Base-by-base conservation (phyloP, 1,139 yeast species). In the Zygosaccharomyces sapae region DNA sequence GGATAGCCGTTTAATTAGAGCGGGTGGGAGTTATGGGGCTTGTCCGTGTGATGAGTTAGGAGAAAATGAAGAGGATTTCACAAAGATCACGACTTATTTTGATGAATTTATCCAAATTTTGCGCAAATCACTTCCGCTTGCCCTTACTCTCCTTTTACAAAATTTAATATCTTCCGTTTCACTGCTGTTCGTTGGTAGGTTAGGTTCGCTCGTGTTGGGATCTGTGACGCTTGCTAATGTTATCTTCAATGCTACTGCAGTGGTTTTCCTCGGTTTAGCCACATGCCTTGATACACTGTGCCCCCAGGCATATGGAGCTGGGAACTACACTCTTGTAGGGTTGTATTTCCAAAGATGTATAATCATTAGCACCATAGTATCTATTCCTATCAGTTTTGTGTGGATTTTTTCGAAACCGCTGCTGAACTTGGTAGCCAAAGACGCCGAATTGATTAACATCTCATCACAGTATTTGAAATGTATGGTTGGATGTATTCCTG, bases 261-360 rank as follows among this genome's bases (percentile, higher is more conserved):
- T 79, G 1, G 65, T 76, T 1, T 75, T 74, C 53, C 77, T 75
- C 43, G 81, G 81, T 1, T 72, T 76, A 74, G 73, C 81, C n/a
- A 76, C 81, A 0, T 71, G 76, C 46, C 61, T 77, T 27, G 82
- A 77, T 56, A 72, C 80, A 2, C 66, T 76, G 38, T 77, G 81
- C 55, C 72, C 81, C 0, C 81, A 76, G 54, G 80, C 82, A 0
- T 76, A 63, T 57, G 77, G 77, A 5, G 68, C 71, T 10, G 67
- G 67, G 5, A 65, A 65, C 44, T 59, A 55, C 33, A 52, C 59
- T 9, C 57, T 68, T 24, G 77, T 73, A 19, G 76, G 77, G 0
- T 45, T 71, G 8, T 72, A 71, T 49, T 72, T 71, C 51, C 75
- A 72, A 45, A 61, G 72, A 46, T 71, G 76, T 64, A 65, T 76